Conservation (phyloP, 225 moss, liverwort and hornwort genomes). For the Bryoerythrophyllum caledonicum region DNA sequence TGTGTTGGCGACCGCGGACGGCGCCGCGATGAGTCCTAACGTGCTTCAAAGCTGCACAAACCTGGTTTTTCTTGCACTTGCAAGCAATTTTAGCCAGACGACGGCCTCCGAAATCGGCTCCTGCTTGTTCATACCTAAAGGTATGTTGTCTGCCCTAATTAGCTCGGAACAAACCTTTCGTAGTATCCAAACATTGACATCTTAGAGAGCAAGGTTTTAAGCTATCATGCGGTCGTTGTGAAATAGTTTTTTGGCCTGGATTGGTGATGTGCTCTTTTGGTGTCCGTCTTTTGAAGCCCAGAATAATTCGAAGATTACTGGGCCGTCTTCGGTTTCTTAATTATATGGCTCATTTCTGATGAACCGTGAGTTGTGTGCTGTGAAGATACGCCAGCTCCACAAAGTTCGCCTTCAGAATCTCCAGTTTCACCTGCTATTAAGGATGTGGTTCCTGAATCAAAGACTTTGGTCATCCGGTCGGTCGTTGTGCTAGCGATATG, state of each 20-base stretch:
- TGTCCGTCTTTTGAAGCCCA: background rate
- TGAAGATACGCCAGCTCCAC: constrained; percentile 11
- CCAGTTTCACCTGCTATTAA: constrained; percentile 7
- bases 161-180: too few relatives aligned
- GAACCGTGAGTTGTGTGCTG: background rate
- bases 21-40: constrained; percentile 25
- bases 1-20: constrained; percentile 32
- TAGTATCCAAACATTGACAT: background rate
- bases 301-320: background rate
- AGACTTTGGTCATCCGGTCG: constrained; percentile 23
- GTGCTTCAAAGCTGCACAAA: constrained; percentile 46
- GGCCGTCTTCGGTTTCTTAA: too few relatives aligned
- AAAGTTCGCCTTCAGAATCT: constrained; percentile 16
- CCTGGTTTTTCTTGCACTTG: constrained; percentile 44
- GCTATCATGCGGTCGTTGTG: too few relatives aligned
- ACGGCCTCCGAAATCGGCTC: constrained; percentile 36
- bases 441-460: constrained; percentile 13
- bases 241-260: background rate
- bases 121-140: constrained; percentile 44
- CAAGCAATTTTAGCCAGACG: constrained; percentile 27
- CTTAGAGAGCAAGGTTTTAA: constrained; percentile 1
- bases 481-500: constrained; percentile 33
- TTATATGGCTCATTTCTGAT: background rate
- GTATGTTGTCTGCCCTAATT: constrained; percentile 20
- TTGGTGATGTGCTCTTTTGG: background rate